phyloP scores from a whole-genome alignment of 169 alveolate species.

The Cryptosporidium baileyi region DNA sequence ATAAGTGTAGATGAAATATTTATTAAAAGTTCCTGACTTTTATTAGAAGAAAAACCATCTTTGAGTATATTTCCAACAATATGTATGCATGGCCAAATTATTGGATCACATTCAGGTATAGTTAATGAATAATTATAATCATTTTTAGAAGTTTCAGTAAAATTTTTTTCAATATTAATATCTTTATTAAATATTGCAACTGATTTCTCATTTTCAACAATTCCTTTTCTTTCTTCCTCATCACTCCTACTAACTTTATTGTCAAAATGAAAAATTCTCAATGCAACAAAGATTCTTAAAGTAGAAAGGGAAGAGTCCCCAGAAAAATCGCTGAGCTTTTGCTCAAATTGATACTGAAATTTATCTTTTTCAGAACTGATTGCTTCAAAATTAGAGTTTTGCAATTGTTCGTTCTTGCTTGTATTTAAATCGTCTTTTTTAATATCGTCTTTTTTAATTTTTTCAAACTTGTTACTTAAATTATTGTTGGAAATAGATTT shows the following conservation, averaged over 20 bases:
- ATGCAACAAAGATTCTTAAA: conserved; percentile 53
- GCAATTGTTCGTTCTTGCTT: background rate
- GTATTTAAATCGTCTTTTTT: background rate
- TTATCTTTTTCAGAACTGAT: background rate
- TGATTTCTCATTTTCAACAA: conserved; percentile 7
- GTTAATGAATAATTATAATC: background rate
- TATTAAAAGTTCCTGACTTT: conserved; percentile 30
- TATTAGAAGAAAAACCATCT: conserved; percentile 58
- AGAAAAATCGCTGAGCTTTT: conserved; percentile 7
- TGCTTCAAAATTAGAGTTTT: background rate
- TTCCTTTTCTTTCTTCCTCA: conserved; percentile 37
- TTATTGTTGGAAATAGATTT: background rate
- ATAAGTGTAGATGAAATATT: conserved; percentile 57
- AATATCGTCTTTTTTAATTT: background rate
- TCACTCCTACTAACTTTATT: conserved; percentile 20
- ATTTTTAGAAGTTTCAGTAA: background rate
- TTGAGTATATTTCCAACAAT: conserved; percentile 41
- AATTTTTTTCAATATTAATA: background rate
- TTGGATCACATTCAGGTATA: conserved; percentile 55
- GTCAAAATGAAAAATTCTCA: conserved; percentile 17
- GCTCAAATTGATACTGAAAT: background rate
- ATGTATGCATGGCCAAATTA: conserved; percentile 60
- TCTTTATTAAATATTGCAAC: background rate
- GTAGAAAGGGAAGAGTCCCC: conserved; percentile 54
- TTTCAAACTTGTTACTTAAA: too few species aligned